phyloP scores from a whole-genome alignment of 2,329 filamentous ascomycete species.

The Beauveria sp. region DNA sequence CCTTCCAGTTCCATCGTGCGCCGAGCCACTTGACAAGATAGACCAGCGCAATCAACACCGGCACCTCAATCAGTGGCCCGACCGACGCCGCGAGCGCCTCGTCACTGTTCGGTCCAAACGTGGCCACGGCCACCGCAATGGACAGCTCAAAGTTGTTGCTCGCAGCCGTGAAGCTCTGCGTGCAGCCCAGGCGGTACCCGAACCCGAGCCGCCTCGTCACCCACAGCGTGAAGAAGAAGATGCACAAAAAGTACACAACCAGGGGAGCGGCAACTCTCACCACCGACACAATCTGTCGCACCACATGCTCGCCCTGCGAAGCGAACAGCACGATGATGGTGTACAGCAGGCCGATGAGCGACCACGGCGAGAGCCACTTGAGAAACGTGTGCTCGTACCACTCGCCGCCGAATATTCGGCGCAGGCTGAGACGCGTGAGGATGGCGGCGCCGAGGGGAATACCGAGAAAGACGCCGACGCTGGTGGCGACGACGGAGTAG shows the following conservation, averaged over 20 bases:
- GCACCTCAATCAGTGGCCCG: slow-evolving; percentile 71
- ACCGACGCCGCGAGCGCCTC: slow-evolving; percentile 70
- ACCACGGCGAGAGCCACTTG: slow-evolving; percentile 58
- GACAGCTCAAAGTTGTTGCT: slow-evolving; percentile 83
- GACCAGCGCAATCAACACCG: slow-evolving; percentile 62
- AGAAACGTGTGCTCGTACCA: slow-evolving; percentile 61
- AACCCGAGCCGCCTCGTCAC: slow-evolving; percentile 55
- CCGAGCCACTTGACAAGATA: slow-evolving; percentile 31
- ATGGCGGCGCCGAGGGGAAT: slow-evolving; percentile 65
- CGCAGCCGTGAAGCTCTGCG: slow-evolving; percentile 72
- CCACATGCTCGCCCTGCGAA: slow-evolving; percentile 61
- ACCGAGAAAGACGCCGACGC: slow-evolving; percentile 68
- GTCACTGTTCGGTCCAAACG: slow-evolving; percentile 62
- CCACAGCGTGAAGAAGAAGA: slow-evolving; percentile 59
- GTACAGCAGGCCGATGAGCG: slow-evolving; percentile 67
- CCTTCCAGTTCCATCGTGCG: slow-evolving; percentile 8
- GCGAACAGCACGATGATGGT: slow-evolving; percentile 74
- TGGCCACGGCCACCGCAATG: slow-evolving; percentile 66
- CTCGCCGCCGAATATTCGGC: slow-evolving; percentile 39
- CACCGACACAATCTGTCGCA: slow-evolving; percentile 69
- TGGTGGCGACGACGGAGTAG: slow-evolving; percentile 60
- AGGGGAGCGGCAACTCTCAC: slow-evolving; percentile 66
- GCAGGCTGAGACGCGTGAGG: slow-evolving; percentile 36
- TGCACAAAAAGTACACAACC: slow-evolving; percentile 63
- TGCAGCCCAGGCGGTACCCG: slow-evolving; percentile 56